phyloP scores from a whole-genome alignment of 768 basidiomycete species.

The Boletellus ananas region DNA sequence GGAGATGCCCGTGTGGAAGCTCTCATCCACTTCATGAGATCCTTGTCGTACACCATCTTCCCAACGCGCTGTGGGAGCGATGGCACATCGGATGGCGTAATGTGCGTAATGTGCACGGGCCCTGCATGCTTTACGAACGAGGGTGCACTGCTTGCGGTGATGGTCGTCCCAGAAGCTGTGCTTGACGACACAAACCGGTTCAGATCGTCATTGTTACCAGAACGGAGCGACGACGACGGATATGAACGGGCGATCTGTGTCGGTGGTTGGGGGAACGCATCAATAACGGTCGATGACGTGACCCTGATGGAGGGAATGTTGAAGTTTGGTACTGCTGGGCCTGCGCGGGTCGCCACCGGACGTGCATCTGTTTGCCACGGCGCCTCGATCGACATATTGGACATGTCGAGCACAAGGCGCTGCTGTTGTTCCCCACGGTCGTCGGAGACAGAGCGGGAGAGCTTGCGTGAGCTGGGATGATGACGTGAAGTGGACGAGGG shows the following conservation, averaged over 20 bases:
- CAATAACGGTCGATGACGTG: constrained; percentile 26
- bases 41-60: constrained; percentile 82
- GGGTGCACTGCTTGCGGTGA: constrained; percentile 66
- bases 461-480: constrained; percentile 43
- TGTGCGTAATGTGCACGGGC: constrained; percentile 73
- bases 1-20: constrained; percentile 38
- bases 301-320: constrained; percentile 28
- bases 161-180: constrained; percentile 70
- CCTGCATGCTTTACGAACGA: constrained; percentile 86
- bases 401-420: constrained; percentile 38
- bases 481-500: constrained; percentile 36
- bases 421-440: constrained; percentile 34
- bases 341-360: constrained; percentile 9
- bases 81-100: constrained; percentile 77
- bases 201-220: constrained; percentile 63
- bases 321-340: background rate
- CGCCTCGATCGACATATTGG: constrained; percentile 43
- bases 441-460: constrained; percentile 37
- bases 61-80: constrained; percentile 75
- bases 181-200: constrained; percentile 90
- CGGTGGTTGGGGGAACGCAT: constrained; percentile 33
- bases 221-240: constrained; percentile 50
- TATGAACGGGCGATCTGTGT: constrained; percentile 33
- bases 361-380: constrained; percentile 28
- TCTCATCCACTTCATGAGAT: constrained; percentile 84